Percentiles rank a stretch among this genome's conserved stretches.
These are phyloP conservation scores for Pythium brachiatum DNA, from an alignment of 352 stramenopile species.

Conservation along the genomic window DNA sequence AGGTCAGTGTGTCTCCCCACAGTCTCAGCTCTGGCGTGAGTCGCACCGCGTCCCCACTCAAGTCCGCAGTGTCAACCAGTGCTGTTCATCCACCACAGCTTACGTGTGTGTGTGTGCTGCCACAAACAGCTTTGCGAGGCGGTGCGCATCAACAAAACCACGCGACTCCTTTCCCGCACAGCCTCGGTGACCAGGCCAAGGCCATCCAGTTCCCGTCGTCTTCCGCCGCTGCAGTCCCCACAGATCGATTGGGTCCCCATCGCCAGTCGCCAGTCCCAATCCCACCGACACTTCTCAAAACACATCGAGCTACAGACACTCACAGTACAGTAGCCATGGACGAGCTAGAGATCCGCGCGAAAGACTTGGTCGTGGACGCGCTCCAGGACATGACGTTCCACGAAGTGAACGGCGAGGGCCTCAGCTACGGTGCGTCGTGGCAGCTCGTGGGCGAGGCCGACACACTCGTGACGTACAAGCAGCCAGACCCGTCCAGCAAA, in stretches of 20 bases:
- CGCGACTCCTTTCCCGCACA: not conserved
- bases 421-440: slow-evolving; percentile 13
- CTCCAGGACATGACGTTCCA: slow-evolving; percentile 23
- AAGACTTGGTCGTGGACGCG: slow-evolving; percentile 19
- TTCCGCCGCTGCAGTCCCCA: slow-evolving; percentile 1
- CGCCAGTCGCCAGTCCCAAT: not conserved
- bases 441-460: slow-evolving; percentile 20
- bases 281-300: not conserved
- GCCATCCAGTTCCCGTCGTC: not conserved
- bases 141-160: not conserved
- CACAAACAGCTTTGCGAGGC: not conserved
- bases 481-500: slow-evolving; percentile 1
- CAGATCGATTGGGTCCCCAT: not conserved
- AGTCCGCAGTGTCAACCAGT: too few relatives aligned
- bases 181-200: not conserved
- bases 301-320: not conserved
- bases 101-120: too few relatives aligned
- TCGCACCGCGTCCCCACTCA: not conserved
- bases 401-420: slow-evolving; percentile 19
- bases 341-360: slow-evolving; percentile 10
- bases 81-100: too few relatives aligned
- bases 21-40: not conserved
- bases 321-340: not conserved
- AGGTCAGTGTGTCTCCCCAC: not conserved
- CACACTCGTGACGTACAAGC: slow-evolving; percentile 17